Evolutionary conservation across 2,329 filamentous ascomycete species (phyloP).

Genomic region (Aspergillus sclerotialis): DNA sequence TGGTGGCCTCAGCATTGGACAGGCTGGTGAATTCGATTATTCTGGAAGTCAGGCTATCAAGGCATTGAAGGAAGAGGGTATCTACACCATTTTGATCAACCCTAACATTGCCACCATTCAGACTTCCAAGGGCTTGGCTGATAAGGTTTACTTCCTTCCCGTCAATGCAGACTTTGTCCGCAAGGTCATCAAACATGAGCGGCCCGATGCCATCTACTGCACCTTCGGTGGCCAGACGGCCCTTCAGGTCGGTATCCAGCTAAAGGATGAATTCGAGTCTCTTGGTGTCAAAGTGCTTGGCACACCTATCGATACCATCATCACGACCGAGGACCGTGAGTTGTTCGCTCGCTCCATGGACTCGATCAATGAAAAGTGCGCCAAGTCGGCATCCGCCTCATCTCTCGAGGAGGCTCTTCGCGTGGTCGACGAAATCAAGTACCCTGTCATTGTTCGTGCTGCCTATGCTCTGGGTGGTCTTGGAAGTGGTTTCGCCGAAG

Average conservation of each 20-base stretch:
- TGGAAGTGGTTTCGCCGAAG: slow-evolving; percentile 89
- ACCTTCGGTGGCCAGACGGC: slow-evolving; percentile 98
- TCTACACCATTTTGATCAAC: slow-evolving; percentile 97
- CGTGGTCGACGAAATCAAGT: slow-evolving; percentile 87
- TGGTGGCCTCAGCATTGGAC: slow-evolving; percentile 92
- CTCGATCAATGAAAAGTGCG: slow-evolving; percentile 94
- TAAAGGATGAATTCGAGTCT: slow-evolving; percentile 91
- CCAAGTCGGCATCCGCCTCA: slow-evolving; percentile 90
- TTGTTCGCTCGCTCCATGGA: slow-evolving; percentile 98
- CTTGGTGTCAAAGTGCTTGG: slow-evolving; percentile 92
- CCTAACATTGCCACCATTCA: slow-evolving; percentile 99
- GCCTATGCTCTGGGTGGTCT: slow-evolving; percentile 93
- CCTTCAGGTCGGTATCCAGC: slow-evolving; percentile 90
- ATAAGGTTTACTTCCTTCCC: slow-evolving; percentile 98
- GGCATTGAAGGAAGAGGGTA: slow-evolving; percentile 93
- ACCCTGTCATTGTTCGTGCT: slow-evolving; percentile 93
- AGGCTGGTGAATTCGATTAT: slow-evolving; percentile 98
- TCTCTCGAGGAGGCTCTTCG: slow-evolving; percentile 79
- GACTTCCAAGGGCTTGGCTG: slow-evolving; percentile 92
- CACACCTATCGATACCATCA: slow-evolving; percentile 95
- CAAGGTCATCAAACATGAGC: slow-evolving; percentile 93
- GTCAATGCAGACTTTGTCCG: slow-evolving; percentile 96
- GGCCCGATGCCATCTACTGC: slow-evolving; percentile 92
- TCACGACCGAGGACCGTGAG: slow-evolving; percentile 96
- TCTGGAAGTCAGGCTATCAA: slow-evolving; percentile 98